Base-by-base conservation (phyloP, 23 red algal species). In the Agarophyton chilense region DNA sequence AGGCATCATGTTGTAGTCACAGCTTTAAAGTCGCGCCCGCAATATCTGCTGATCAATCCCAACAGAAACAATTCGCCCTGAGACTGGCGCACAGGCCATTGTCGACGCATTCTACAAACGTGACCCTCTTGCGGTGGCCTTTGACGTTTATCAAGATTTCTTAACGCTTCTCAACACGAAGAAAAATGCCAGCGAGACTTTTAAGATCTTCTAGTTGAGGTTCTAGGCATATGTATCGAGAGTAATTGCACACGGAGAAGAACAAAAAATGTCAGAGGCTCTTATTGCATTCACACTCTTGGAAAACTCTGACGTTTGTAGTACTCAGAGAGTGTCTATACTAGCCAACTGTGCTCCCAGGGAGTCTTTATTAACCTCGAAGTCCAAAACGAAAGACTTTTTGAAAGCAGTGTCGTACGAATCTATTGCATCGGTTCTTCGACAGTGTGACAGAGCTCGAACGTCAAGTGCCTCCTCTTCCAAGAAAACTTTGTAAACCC, bases 121-220 rank as follows among this genome's bases (percentile, higher is more conserved):
- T 17, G 52, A 56, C 52, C 16, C 16, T 17, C 52, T 56, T n/a
- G 14, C 52, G 16, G 52, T 56, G 14, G 52, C n/a, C n/a, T 17
- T 56, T 56, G 52, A 56, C 14, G 64, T 71, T 26, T 71, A 71
- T 21, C 64, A 71, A 19, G 41, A 71, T 31, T 71, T 71, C 22
- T 16, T 44, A 2, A 2, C 36, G n/a, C 17, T 71, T 19, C 41
- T 71, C 16, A 71, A 44, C 64, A 71, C 41, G 64, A 12, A 22
- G 14, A 7, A 22, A 42, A 26, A 26, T 4, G 8, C 64, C 3
- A 71, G 12, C 17, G 64, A 71, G 22, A 42, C 64, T 4, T 71
- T 71, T 26, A 32, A 21, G 41, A 71, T 31, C 24, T 71, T 71
- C 18, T 17, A 71, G 41, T 71, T 26, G 3, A 39, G 64, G 36